Base-by-base conservation (phyloP, 495 filamentous ascomycete genomes). In the Neurospora sp. region DNA sequence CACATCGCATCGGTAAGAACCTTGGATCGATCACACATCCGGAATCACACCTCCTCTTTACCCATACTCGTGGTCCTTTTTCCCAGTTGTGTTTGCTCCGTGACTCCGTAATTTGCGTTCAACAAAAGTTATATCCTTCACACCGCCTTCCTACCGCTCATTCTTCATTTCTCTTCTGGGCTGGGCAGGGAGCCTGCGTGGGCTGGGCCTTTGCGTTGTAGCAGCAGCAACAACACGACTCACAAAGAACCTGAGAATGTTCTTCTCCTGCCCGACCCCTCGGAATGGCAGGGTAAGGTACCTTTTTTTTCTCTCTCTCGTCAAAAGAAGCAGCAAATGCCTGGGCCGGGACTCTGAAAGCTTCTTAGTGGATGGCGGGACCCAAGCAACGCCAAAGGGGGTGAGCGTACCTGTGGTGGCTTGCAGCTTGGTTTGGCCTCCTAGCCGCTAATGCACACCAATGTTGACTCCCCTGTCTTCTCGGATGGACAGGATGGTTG, bases 391-490 rank as follows among this genome's bases (percentile, higher is more conserved):
- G 68, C 76, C 70, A 76, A 71, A 65, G 6, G 53, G 53, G 53
- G 53, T 65, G 53, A 14, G 77, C 71, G 73, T 74, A 73, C 75
- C 75, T 75, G 70, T 74, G 72, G 74, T 77, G 75, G 76, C 76
- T 77, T 77, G 75, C 77, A 75, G 74, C 59, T 70, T 68, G 69
- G 77, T 74, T 27, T 39, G 35, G 40, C n/a, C 45, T 76, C 70
- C 40, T 48, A 70, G 73, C 78, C 76, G 79, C 76, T 74, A 80
- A 76, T 74, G 77, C 76, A 71, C 42, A 37, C 22, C 1, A 65
- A 37, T 65, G 27, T 65, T 65, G 53, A 48, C 69, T 59, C 75
- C 77, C 77, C 78, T 78, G 74, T 76, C 70, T 70, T 71, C 68
- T 41, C 72, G 70, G 75, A 69, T 72, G 40, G 53, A 69, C 73